Base-by-base conservation (phyloP, 306 rosid genomes). In the Glycyrrhiza uralensis region DNA sequence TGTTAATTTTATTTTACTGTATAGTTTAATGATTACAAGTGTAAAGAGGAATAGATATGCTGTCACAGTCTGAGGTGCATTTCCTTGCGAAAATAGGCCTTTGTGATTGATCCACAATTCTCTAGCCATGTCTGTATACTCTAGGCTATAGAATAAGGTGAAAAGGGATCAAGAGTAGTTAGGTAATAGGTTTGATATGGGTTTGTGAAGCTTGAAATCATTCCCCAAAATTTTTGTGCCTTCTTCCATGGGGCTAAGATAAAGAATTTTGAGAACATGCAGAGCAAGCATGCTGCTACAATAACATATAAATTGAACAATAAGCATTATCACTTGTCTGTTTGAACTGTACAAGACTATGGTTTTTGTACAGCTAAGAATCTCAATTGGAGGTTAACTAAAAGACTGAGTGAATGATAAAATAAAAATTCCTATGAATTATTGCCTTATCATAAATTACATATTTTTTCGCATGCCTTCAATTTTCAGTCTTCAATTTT, bases 401-500 rank as follows among this genome's bases (percentile, higher is more conserved):
- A 57, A 41, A 44, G 4, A 20, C 19, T 5, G 14, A 35, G 63
- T 49, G 2, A 24, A 32, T 28, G 26, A 17, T 9, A 5, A 11
- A 14, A 7, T 26, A 38, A 47, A 47, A 2, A 1, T 36, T 72
- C 39, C 3, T 49, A 47, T 44, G 7, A 71, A 18, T 5, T 9
- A 32, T 3, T 29, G 57, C 15, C 39, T 20, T 22, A 19, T 19
- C 61, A 9, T 14, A 32, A 19, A 26, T 73, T 62, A 32, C 51
- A 22, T 44, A 15, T 57, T 64, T 26, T 20, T 49, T 49, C 28
- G 18, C 26, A 18, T 49, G 26, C 50, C 67, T 75, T 75, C 22
- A 30, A 47, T 50, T 67, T 65, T 80, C 39, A 29, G 50, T 26
- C 47, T 61, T 75, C 28, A 23, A 19, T 36, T 30, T 74, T 64